These are phyloP conservation scores for Candida frijolesensis DNA, from an alignment of 1,139 yeast genomes.

Conservation along the genomic window DNA sequence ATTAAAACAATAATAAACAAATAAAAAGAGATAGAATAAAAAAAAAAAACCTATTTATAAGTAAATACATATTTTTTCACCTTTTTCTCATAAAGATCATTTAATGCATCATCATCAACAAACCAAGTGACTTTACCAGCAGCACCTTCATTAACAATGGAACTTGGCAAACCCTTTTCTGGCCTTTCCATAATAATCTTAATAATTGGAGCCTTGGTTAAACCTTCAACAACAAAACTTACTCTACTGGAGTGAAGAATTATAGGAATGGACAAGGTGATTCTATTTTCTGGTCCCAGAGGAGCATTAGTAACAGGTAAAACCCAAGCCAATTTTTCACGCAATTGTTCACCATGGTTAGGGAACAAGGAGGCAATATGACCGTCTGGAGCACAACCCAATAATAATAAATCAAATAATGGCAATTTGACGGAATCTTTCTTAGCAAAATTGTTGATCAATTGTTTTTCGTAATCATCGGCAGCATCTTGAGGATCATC, in stretches of 20 bases:
- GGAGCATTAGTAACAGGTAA: slow-evolving; percentile 94
- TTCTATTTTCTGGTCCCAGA: slow-evolving; percentile 82
- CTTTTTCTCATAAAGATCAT: slow-evolving; percentile 73
- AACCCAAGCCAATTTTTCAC: slow-evolving; percentile 96
- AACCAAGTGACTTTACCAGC: slow-evolving; percentile 98
- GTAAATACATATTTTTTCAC: slow-evolving; percentile 60
- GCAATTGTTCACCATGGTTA: slow-evolving; percentile 75
- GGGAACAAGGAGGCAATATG: slow-evolving; percentile 97
- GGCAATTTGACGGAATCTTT: slow-evolving; percentile 95
- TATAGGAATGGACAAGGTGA: slow-evolving; percentile 91
- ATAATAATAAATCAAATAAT: slow-evolving; percentile 82
- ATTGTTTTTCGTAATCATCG: slow-evolving; percentile 82
- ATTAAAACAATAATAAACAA: neutral
- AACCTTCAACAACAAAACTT: slow-evolving; percentile 93
- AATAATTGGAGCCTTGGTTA: slow-evolving; percentile 91
- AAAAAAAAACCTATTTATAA: neutral
- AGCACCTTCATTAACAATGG: slow-evolving; percentile 92
- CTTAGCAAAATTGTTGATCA: slow-evolving; percentile 90
- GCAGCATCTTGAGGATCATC: slow-evolving; percentile 94
- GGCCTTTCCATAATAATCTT: slow-evolving; percentile 96
- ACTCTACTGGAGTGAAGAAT: slow-evolving; percentile 93
- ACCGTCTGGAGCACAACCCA: slow-evolving; percentile 99
- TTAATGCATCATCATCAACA: slow-evolving; percentile 93
- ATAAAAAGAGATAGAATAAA: neutral
- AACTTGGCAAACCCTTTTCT: slow-evolving; percentile 92